Evolutionary conservation across 2,329 filamentous ascomycete genomes (phyloP).

Genomic region (Leptographium wingfieldii): DNA sequence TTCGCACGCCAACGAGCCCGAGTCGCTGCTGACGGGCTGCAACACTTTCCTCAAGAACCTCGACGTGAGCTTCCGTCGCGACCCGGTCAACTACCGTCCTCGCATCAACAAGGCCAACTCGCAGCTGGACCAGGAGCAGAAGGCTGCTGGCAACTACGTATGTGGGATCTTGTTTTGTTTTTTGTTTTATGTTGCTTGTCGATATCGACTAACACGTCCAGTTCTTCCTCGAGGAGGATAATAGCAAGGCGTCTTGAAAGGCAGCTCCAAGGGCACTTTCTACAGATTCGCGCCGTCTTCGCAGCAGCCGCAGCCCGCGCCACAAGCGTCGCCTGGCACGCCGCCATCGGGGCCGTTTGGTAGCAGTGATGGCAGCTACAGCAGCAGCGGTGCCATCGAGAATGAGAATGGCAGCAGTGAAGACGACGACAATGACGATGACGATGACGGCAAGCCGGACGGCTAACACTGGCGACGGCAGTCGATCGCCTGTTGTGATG

Average conservation of each 20-base stretch:
- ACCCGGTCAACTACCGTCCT: constrained; percentile 89
- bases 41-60: constrained; percentile 94
- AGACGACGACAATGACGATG: constrained; percentile 21
- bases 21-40: constrained; percentile 89
- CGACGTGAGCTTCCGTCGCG: constrained; percentile 96
- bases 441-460: constrained; percentile 55
- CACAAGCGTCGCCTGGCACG: neutral
- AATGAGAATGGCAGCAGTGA: too few species aligned
- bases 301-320: neutral
- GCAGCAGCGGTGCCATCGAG: neutral
- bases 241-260: constrained; percentile 48
- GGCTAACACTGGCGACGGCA: constrained; percentile 45
- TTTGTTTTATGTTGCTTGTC: neutral
- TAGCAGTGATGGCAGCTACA: neutral
- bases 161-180: constrained; percentile 23
- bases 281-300: neutral
- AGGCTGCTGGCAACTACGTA: constrained; percentile 82
- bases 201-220: constrained; percentile 18
- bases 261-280: constrained; percentile 34
- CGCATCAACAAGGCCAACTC: constrained; percentile 97
- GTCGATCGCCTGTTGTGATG: constrained; percentile 55
- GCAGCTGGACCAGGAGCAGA: constrained; percentile 97
- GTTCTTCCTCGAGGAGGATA: constrained; percentile 87
- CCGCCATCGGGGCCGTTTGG: neutral
- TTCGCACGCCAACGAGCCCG: constrained; percentile 76